Evolutionary conservation across 2,329 filamentous ascomycete genomes (phyloP), one percentile per base, ranked within the genome.

Genomic region (Penicillium sp.): DNA sequence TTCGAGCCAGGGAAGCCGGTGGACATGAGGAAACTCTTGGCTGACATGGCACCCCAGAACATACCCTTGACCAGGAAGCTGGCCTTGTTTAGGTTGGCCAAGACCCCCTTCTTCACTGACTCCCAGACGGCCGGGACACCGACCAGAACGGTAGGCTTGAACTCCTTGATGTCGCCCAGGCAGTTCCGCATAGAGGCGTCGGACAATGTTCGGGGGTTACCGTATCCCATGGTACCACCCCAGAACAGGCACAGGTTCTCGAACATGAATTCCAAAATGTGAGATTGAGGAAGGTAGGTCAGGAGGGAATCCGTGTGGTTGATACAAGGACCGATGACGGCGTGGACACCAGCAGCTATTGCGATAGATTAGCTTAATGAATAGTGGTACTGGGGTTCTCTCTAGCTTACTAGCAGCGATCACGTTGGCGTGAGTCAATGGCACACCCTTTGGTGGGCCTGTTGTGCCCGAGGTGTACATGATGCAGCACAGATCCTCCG

Each of bases 121-220:
- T 99, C 94, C 92, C 93, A 99, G 32, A 99, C 89, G 56, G 95
- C 92, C 2, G 94, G 94, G 3, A 99, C 94, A 73, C 94, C 94
- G 38, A 97, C 89, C 72, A 99, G 84, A 70, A 97, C 84, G 2
- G 92, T 95, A 1, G 94, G 94, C 66, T 84, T 84, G 72, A 97
- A 89, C 70, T 97, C 92, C 58, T 89, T 89, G 77, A 99, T 96
- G 67, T 99, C 94, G 65, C 94, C 93, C 64, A 87, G 85, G 79
- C 90, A 97, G 75, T 97, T 94, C 63, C 88, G 87, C 76, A 96
- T 89, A 20, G 89, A 95, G 4, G 80, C 76, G 71, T 97, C 93
- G 8, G 92, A 90, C 53, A 99, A 81, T 0, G 94, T 97, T 67
- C 90, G 87, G 18, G 92, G 88, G 72, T 90, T 93, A 58, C 93